phyloP scores from a whole-genome alignment of 2,329 filamentous ascomycete genomes.

The Plectosphaerella cucumerina region DNA sequence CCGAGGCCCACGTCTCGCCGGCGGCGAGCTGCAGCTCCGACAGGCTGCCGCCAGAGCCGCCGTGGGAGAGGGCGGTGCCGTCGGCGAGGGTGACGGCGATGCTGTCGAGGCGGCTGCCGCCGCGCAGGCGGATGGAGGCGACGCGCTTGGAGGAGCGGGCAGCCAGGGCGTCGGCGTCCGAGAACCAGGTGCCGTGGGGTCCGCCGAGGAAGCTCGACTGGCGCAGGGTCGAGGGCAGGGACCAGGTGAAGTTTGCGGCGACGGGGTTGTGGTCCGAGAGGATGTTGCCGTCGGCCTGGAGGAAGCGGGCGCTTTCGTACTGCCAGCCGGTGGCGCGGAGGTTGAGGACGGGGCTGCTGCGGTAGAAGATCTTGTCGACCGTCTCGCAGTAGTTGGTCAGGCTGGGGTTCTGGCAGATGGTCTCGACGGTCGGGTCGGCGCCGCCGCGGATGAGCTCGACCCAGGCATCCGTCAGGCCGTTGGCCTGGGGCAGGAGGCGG shows the following conservation, averaged over 20 bases:
- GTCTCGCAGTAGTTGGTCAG: slow-evolving; percentile 54
- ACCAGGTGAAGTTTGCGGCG: slow-evolving; percentile 48
- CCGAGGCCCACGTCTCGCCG: slow-evolving; percentile 44
- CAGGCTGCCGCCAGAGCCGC: slow-evolving; percentile 45
- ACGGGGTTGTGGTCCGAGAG: slow-evolving; percentile 64
- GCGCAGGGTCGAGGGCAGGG: slow-evolving; percentile 28
- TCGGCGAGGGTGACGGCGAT: slow-evolving; percentile 43
- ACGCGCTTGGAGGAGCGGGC: slow-evolving; percentile 24
- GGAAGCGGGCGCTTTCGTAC: slow-evolving; percentile 54
- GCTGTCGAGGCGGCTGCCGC: slow-evolving; percentile 44
- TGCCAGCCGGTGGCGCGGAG: slow-evolving; percentile 45
- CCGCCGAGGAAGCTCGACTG: slow-evolving; percentile 45
- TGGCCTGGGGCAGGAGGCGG: slow-evolving; percentile 42
- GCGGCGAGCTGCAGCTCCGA: slow-evolving; percentile 36
- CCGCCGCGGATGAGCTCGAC: slow-evolving; percentile 48
- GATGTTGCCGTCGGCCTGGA: slow-evolving; percentile 50
- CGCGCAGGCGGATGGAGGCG: slow-evolving; percentile 38
- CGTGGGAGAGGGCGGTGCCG: slow-evolving; percentile 46
- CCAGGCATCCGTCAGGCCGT: slow-evolving; percentile 55
- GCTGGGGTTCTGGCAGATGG: slow-evolving; percentile 55
- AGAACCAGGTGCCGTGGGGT: slow-evolving; percentile 49
- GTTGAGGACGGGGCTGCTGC: slow-evolving; percentile 39
- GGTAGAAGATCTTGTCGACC: slow-evolving; percentile 64
- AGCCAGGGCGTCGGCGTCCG: slow-evolving; percentile 40
- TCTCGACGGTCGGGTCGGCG: slow-evolving; percentile 36